phyloP scores from a whole-genome alignment of 306 rosid genomes.

The Trichosanthes cucumerina region DNA sequence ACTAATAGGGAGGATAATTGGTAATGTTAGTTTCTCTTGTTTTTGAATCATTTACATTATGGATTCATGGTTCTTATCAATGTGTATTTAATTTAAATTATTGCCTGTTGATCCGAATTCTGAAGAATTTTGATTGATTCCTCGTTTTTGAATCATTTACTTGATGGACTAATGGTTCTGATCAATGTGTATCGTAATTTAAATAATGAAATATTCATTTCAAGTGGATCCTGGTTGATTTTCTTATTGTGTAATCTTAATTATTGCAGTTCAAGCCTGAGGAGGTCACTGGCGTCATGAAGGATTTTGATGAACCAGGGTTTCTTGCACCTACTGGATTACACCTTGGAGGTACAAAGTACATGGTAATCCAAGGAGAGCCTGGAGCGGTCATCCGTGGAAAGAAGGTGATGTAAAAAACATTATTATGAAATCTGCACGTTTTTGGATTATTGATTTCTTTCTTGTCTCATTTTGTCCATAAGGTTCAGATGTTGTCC shows the following conservation, averaged over 20 bases:
- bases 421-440: not conserved
- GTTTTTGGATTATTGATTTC: not conserved
- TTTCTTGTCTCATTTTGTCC: not conserved
- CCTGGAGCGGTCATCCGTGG: slow-evolving; percentile 93
- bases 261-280: slow-evolving; percentile 41
- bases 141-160: not conserved
- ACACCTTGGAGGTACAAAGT: slow-evolving; percentile 55
- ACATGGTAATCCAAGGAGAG: slow-evolving; percentile 97
- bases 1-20: not conserved
- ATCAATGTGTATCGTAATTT: not conserved
- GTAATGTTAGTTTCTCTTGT: not conserved
- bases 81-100: not conserved
- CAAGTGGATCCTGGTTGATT: not conserved
- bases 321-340: slow-evolving; percentile 91
- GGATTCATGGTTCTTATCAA: not conserved
- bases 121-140: not conserved
- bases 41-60: not conserved
- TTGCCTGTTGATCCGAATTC: not conserved
- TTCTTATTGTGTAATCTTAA: not conserved
- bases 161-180: not conserved
- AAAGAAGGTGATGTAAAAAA: slow-evolving; percentile 55
- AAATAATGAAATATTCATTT: not conserved
- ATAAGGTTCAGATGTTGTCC: not conserved
- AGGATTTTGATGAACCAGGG: slow-evolving; percentile 91
- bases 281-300: slow-evolving; percentile 54